A percentile compares a stretch with the other conserved stretches of the same genome.
Evolutionary conservation across 768 basidiomycete species (phyloP).

Genomic region (Terana coerulea): DNA sequence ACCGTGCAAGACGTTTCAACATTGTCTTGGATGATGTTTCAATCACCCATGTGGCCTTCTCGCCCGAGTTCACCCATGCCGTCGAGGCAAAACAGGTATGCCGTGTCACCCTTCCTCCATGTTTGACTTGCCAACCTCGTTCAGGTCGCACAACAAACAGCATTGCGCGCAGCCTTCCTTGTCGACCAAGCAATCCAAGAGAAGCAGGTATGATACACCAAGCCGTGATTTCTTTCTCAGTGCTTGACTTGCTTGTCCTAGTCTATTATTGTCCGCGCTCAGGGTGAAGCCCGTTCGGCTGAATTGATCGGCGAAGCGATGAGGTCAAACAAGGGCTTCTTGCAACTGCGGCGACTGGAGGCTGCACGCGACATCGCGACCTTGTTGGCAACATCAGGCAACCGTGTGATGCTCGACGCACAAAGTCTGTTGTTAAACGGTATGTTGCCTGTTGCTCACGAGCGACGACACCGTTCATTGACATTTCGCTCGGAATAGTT

Average conservation of each 20-base stretch:
- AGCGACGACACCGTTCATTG: neutral
- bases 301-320: constrained; percentile 96
- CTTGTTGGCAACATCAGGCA: constrained; percentile 73
- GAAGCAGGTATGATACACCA: constrained; percentile 60
- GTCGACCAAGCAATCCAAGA: constrained; percentile 99
- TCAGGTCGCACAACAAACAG: constrained; percentile 99
- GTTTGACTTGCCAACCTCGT: constrained; percentile 7
- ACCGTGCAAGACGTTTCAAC: constrained; percentile 83
- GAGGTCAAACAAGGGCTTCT: constrained; percentile 94
- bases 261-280: constrained; percentile 97
- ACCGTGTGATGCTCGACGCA: constrained; percentile 95
- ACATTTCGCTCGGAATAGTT: constrained; percentile 7
- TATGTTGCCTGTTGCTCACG: constrained; percentile 33
- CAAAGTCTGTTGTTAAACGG: constrained; percentile 89
- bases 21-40: constrained; percentile 97
- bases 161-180: constrained; percentile 93
- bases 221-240: neutral
- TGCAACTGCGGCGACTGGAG: constrained; percentile 89
- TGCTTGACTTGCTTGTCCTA: constrained; percentile 28
- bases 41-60: constrained; percentile 98
- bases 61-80: constrained; percentile 95
- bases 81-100: constrained; percentile 88
- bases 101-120: constrained; percentile 6
- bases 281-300: constrained; percentile 94
- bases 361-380: constrained; percentile 95